Percentiles rank a stretch among this genome's conserved stretches.
Evolutionary conservation across 768 basidiomycete genomes (phyloP).

Genomic region (Suillus alpinus): DNA sequence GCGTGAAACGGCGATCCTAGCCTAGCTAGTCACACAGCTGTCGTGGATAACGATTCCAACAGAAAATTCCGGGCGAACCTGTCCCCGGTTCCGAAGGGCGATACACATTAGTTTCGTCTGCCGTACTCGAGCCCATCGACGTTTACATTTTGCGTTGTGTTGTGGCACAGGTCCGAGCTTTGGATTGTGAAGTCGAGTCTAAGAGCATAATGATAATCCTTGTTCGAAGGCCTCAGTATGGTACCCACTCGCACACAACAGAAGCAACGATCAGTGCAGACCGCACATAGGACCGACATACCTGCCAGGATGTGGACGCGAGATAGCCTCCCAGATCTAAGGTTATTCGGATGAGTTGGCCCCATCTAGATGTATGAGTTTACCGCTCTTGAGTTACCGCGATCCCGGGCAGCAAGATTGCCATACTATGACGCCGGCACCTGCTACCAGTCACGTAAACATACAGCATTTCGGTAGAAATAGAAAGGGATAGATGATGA

Average conservation of each 20-base stretch:
- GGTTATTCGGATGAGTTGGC: not conserved
- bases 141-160: not conserved
- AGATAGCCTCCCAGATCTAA: not conserved
- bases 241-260: not conserved
- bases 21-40: not conserved
- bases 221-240: not conserved
- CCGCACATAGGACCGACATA: not conserved
- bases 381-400: constrained; percentile 54
- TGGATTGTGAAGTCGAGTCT: too few relatives aligned
- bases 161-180: not conserved
- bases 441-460: constrained; percentile 23
- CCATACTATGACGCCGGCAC: constrained; percentile 41
- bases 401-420: constrained; percentile 26
- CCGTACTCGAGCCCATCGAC: not conserved
- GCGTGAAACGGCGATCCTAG: not conserved
- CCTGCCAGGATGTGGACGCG: not conserved
- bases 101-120: not conserved
- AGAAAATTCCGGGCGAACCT: not conserved
- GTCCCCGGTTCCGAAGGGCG: not conserved
- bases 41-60: not conserved
- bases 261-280: not conserved
- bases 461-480: constrained; percentile 1
- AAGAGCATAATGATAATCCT: not conserved
- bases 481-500: not conserved
- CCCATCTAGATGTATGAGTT: constrained; percentile 67